Evolutionary conservation across 768 basidiomycete species (phyloP).

Genomic region (Hygrocybe coccinea): DNA sequence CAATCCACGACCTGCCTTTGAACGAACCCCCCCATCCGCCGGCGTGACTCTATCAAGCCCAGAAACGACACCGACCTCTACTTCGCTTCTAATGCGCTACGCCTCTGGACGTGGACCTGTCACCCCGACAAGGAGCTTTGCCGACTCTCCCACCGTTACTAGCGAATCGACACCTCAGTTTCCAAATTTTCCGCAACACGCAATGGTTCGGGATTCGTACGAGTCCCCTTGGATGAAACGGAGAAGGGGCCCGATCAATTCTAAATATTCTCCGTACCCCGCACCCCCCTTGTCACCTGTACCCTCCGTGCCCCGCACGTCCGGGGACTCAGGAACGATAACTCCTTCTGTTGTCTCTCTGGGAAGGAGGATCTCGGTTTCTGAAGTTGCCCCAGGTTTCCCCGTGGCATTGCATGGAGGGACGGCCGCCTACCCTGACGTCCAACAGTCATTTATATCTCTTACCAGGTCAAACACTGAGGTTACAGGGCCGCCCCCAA

Average conservation of each 20-base stretch:
- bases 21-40: background rate
- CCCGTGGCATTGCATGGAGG: too few relatives aligned
- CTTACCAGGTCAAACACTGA: background rate
- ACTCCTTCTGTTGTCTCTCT: too few relatives aligned
- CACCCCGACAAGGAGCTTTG: conserved; percentile 30
- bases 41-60: background rate
- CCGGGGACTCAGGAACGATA: too few relatives aligned
- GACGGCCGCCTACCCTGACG: too few relatives aligned
- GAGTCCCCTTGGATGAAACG: background rate
- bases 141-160: conserved; percentile 42
- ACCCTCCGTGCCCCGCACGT: too few relatives aligned
- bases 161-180: conserved; percentile 52
- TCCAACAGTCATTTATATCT: background rate
- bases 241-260: background rate
- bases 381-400: too few relatives aligned
- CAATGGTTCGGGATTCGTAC: background rate
- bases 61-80: background rate
- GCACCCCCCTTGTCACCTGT: too few relatives aligned
- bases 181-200: conserved; percentile 41
- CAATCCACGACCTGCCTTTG: conserved; percentile 20
- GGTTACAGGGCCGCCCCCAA: background rate
- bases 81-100: background rate
- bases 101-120: conserved; percentile 10
- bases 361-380: too few relatives aligned
- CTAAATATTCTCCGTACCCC: background rate